These are phyloP conservation scores for Podospora anserina DNA, from an alignment of 495 filamentous ascomycete genomes.

Conservation along the genomic window DNA sequence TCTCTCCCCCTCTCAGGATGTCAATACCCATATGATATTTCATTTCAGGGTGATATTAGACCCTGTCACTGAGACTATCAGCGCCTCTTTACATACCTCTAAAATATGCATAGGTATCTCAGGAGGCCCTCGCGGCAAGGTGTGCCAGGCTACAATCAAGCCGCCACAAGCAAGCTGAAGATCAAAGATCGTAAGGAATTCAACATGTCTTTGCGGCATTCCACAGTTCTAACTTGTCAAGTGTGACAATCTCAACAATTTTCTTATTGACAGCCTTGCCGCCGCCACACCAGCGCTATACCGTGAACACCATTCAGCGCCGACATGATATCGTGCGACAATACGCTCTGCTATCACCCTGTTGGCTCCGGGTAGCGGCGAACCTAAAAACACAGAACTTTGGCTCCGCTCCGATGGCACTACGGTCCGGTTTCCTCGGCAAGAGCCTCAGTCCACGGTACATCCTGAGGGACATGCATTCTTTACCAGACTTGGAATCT, in stretches of 20 bases:
- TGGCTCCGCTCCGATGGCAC: background rate
- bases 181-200: background rate
- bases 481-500: background rate
- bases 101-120: background rate
- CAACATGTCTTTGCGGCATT: background rate
- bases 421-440: background rate
- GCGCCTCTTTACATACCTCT: too few species aligned
- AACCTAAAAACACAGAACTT: background rate
- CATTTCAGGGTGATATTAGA: background rate
- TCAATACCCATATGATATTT: too few species aligned
- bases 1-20: too few species aligned
- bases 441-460: background rate
- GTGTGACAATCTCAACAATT: background rate
- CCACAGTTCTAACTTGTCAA: background rate
- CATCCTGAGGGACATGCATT: background rate
- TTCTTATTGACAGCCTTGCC: background rate
- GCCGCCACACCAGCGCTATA: background rate
- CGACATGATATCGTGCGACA: background rate
- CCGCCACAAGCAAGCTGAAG: too few species aligned
- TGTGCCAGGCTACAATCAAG: too few species aligned
- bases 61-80: background rate
- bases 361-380: background rate
- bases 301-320: background rate
- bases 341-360: background rate
- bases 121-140: background rate